Percentiles rank a stretch among this genome's conserved stretches.
Conservation (phyloP, 805 yeast species). For the Cyberlindnera petersonii region DNA sequence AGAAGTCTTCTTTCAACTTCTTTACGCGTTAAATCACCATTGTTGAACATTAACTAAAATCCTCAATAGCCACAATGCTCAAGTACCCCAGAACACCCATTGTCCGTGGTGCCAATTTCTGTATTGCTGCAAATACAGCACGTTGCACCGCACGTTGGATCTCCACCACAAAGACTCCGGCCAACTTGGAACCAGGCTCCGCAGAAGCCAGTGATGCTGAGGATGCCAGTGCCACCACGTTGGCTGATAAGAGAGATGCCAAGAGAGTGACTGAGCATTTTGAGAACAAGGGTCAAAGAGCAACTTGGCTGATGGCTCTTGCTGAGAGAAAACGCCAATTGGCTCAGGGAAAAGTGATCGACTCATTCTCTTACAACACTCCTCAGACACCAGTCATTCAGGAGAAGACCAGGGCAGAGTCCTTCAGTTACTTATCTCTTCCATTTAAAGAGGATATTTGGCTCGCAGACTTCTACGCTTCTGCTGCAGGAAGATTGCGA, state of each 20-base stretch:
- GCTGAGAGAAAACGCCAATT: slow-evolving; percentile 65
- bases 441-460: slow-evolving; percentile 84
- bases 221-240: slow-evolving; percentile 69
- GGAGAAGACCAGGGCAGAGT: slow-evolving; percentile 74
- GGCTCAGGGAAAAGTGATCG: slow-evolving; percentile 69
- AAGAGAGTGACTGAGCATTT: slow-evolving; percentile 33
- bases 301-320: slow-evolving; percentile 86
- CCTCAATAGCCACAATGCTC: background rate
- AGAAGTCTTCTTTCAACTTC: too few species aligned
- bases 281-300: slow-evolving; percentile 35
- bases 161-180: slow-evolving; percentile 28
- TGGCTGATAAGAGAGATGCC: slow-evolving; percentile 56
- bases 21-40: too few species aligned
- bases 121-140: too few species aligned
- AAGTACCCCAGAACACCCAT: too few species aligned
- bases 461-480: slow-evolving; percentile 82
- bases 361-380: slow-evolving; percentile 65
- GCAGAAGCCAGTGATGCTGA: slow-evolving; percentile 57
- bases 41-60: too few species aligned
- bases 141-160: background rate
- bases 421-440: slow-evolving; percentile 62
- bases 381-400: slow-evolving; percentile 67
- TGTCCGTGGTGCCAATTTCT: too few species aligned
- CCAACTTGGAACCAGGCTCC: slow-evolving; percentile 36
- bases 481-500: slow-evolving; percentile 86